A percentile compares a stretch with the other conserved stretches of the same genome.
phyloP scores from a whole-genome alignment of 306 rosid species.

The Alnus rubra region DNA sequence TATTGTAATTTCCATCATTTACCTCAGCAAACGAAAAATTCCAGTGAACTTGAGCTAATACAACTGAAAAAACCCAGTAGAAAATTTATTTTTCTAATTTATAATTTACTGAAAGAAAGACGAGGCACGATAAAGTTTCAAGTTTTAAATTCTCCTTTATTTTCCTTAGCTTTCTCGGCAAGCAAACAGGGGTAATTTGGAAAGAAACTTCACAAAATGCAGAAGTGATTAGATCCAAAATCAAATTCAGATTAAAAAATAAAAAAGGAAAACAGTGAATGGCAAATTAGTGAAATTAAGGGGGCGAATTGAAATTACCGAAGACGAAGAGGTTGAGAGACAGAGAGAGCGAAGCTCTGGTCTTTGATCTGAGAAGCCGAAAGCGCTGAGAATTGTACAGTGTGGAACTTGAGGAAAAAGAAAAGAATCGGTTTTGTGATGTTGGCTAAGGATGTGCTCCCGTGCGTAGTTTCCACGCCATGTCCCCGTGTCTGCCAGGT shows the following conservation, averaged over 20 bases:
- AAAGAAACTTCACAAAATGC: not conserved
- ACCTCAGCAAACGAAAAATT: not conserved
- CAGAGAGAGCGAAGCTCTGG: slow-evolving; percentile 12
- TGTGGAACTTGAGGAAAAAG: not conserved
- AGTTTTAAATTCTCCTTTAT: not conserved
- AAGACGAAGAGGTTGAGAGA: not conserved
- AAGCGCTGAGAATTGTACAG: not conserved
- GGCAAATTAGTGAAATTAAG: not conserved
- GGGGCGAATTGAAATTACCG: slow-evolving; percentile 8
- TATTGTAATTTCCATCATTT: not conserved
- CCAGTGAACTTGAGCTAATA: not conserved
- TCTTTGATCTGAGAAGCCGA: slow-evolving; percentile 33
- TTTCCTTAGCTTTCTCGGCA: not conserved
- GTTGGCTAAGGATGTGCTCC: not conserved
- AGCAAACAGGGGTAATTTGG: not conserved
- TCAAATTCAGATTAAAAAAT: not conserved
- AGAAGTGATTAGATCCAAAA: not conserved
- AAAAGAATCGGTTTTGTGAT: not conserved
- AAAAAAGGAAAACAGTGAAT: not conserved
- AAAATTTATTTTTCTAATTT: not conserved
- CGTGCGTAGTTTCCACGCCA: slow-evolving; percentile 9
- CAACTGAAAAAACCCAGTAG: not conserved
- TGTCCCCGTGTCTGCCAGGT: not conserved
- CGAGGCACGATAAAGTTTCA: not conserved
- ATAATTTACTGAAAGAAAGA: not conserved